Evolutionary conservation across 163 green algal species (phyloP), one percentile per base, ranked within the genome.

Genomic region (Scenedesmus sp.): DNA sequence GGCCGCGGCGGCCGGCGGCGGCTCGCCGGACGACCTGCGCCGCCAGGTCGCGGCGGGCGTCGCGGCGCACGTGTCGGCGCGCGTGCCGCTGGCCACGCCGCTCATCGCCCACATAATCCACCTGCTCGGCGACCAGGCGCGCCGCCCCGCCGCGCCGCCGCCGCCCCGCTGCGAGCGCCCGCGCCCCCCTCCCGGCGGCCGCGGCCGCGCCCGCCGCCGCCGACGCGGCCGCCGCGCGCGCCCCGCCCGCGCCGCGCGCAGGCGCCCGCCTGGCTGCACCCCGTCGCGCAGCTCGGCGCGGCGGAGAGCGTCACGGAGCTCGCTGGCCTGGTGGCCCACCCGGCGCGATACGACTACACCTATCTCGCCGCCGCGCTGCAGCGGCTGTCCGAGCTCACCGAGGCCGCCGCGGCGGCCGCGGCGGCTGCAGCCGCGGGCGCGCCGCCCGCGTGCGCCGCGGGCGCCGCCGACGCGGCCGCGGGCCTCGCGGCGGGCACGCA

Each of bases 341-440:
- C 69, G 36, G 48, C 34, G 36, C 69, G 69, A 10, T 67, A 77
- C 36, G 69, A 77, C 11, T 48, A 77, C 54, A 66, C 69, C 17
- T 77, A 77, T 42, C 69, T 77, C 2, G 69, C 69, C 58, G 69
- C 69, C 31, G 69, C 53, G 18, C n/a, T 77, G 36, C 53, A 77
- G n/a, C 51, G 42, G 34, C 69, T 77, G 11, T 24, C 69, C 24
- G 69, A 67, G 9, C 54, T 77, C 18, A 36, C 42, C 57, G 69
- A 67, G 6, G 53, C 66, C 24, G 29, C 33, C 29, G 33, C n/a
- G n/a, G n/a, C n/a, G n/a, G n/a, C n/a, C n/a, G n/a, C n/a, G n/a
- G n/a, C n/a, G n/a, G n/a, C n/a, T n/a, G n/a, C n/a, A n/a, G n/a
- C n/a, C n/a, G n/a, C n/a, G n/a, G n/a, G n/a, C n/a, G n/a, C n/a